Base-by-base conservation (phyloP, 129 eudicot species). In the Lactuca sativa region DNA sequence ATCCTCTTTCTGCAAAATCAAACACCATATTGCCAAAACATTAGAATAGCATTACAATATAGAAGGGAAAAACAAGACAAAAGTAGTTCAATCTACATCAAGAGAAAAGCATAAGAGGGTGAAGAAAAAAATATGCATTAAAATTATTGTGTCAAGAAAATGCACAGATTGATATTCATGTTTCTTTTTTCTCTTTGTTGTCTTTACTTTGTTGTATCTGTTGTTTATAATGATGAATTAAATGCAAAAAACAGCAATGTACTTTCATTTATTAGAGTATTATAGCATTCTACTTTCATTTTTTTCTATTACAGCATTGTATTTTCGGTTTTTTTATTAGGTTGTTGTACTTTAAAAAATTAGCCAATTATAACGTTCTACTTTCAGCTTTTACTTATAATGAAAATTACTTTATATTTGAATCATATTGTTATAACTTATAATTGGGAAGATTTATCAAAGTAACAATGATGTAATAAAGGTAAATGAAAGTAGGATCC, bases 1-100 rank as follows among this genome's bases (percentile, higher is more conserved):
- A 82, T 90, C 99, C 84, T 95, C 99, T 82, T 95, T 95, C 97
- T 95, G 99, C 86, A 80, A 48, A 48, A 60, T 44, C 57, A 55
- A 57, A 69, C 51, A 77, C 51, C 69, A 69, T 41, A 25, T 69
- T 6, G 51, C 37, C 57, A 59, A 60, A 67, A 51, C 57, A 59
- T 60, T 43, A 75, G 11, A 58, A 78, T 25, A 52, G 41, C 54
- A 44, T 34, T 34, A 40, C 40, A 44, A 56, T 21, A 15, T n/a
- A 25, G 10, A 66, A 37, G 16, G 49, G 52, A 75, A 57, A 58
- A n/a, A 66, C 2, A 37, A 32, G 10, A 44, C 10, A 58, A 1
- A 49, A 30, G 41, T 10, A 66, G 51, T 21, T 66, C 38, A 58
- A 63, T 34, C 49, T 40, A 61, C 49, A 66, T 33, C 54, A 75